phyloP scores from a whole-genome alignment of 2,329 filamentous ascomycete genomes.

The Zelopaecilomyces penicillatus region DNA sequence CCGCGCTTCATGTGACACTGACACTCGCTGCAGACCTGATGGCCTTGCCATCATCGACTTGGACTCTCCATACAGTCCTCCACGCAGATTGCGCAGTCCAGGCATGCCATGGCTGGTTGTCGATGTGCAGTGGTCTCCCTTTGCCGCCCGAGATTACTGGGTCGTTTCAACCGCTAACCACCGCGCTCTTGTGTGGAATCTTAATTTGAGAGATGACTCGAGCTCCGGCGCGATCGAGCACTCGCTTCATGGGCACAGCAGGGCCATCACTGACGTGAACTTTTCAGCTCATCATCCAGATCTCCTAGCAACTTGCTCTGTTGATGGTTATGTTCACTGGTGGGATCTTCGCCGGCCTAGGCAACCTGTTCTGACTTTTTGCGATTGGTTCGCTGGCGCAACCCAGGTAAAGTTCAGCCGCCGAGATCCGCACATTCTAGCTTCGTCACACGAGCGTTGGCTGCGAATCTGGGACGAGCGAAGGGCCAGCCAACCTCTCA shows the following conservation, averaged over 20 bases:
- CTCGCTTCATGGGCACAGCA: slow-evolving; percentile 71
- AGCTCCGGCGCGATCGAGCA: slow-evolving; percentile 67
- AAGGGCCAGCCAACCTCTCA: slow-evolving; percentile 67
- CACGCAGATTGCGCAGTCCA: slow-evolving; percentile 71
- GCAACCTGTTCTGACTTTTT: slow-evolving; percentile 70
- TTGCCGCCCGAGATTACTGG: slow-evolving; percentile 84
- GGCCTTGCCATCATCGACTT: slow-evolving; percentile 88
- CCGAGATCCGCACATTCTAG: slow-evolving; percentile 76
- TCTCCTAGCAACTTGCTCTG: slow-evolving; percentile 78
- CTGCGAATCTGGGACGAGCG: slow-evolving; percentile 87
- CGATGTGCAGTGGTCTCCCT: slow-evolving; percentile 95
- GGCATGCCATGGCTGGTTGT: slow-evolving; percentile 90
- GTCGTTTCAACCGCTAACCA: slow-evolving; percentile 92
- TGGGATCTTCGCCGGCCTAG: slow-evolving; percentile 77
- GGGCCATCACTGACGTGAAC: slow-evolving; percentile 93
- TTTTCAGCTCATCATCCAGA: slow-evolving; percentile 92
- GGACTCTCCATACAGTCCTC: slow-evolving; percentile 80
- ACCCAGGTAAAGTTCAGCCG: slow-evolving; percentile 95
- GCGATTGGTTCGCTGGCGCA: slow-evolving; percentile 87
- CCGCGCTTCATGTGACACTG: slow-evolving; percentile 1
- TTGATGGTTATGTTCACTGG: slow-evolving; percentile 86
- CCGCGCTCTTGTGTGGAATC: slow-evolving; percentile 88
- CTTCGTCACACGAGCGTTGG: slow-evolving; percentile 82
- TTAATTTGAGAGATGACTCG: slow-evolving; percentile 70
- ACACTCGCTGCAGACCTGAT: slow-evolving; percentile 49